Conservation (phyloP, 495 filamentous ascomycete genomes). For the Podospora pseudocomata region DNA sequence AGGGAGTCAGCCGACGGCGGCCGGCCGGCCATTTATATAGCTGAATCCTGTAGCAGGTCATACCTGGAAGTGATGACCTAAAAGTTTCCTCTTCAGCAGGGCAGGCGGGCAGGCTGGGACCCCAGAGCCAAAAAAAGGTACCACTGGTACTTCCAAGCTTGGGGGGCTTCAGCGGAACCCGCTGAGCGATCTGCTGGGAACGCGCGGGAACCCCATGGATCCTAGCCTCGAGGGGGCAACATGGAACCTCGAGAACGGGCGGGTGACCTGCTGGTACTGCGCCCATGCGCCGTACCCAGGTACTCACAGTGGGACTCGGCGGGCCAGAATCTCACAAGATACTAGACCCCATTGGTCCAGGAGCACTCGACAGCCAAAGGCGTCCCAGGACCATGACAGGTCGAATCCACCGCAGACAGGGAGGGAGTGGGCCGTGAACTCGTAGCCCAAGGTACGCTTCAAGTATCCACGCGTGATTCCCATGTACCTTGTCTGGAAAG, state of each 20-base stretch:
- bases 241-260: slow-evolving; percentile 3
- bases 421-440: slow-evolving; percentile 20
- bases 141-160: background rate
- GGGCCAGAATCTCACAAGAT: slow-evolving; percentile 23
- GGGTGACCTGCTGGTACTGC: slow-evolving; percentile 10
- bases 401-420: slow-evolving; percentile 21
- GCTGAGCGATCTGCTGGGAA: slow-evolving; percentile 11
- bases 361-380: slow-evolving; percentile 12
- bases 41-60: slow-evolving; percentile 18
- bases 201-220: background rate
- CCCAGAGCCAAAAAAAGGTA: slow-evolving; percentile 10
- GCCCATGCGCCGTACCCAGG: slow-evolving; percentile 3
- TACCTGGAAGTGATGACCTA: slow-evolving; percentile 32
- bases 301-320: slow-evolving; percentile 1
- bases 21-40: slow-evolving; percentile 28
- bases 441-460: slow-evolving; percentile 20
- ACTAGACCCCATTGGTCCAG: slow-evolving; percentile 29
- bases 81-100: slow-evolving; percentile 28
- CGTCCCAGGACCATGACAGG: slow-evolving; percentile 26
- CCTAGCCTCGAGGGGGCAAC: background rate
- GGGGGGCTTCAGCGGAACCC: slow-evolving; percentile 13
- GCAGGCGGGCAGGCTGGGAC: slow-evolving; percentile 24
- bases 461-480: slow-evolving; percentile 19
- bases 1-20: slow-evolving; percentile 26
- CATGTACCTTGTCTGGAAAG: slow-evolving; percentile 23